Percentiles rank a stretch among this genome's conserved stretches.
Evolutionary conservation across 106 monocot species (phyloP).

Genomic region (Gastrodia elata): DNA sequence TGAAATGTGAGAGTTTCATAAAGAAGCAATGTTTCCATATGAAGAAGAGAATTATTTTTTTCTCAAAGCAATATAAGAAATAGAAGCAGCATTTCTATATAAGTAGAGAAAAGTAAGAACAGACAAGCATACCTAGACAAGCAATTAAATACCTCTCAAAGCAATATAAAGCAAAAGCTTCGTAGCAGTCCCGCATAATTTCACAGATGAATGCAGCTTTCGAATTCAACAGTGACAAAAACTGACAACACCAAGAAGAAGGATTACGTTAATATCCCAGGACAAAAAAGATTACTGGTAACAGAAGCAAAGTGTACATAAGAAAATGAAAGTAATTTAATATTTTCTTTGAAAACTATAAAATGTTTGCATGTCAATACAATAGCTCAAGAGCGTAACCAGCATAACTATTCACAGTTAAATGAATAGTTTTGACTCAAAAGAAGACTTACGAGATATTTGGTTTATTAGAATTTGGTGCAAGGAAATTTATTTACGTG

Average conservation of each 20-base stretch:
- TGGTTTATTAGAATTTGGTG: too few relatives aligned
- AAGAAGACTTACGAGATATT: too few relatives aligned
- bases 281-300: neutral
- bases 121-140: conserved; percentile 60
- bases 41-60: neutral
- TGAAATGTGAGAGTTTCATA: too few relatives aligned
- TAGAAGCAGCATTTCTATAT: neutral
- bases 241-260: conserved; percentile 43
- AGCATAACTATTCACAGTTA: neutral
- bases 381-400: neutral
- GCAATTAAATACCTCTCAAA: conserved; percentile 97
- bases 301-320: neutral
- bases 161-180: conserved; percentile 98
- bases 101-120: neutral
- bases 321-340: neutral
- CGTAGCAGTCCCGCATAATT: conserved; percentile 97
- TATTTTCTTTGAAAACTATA: neutral
- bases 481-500: too few relatives aligned
- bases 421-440: too few relatives aligned
- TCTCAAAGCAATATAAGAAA: neutral
- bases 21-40: too few relatives aligned
- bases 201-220: conserved; percentile 75
- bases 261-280: conserved; percentile 1
- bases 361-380: neutral
- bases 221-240: conserved; percentile 64